A percentile compares a stretch with the other conserved stretches of the same genome.
Conservation (phyloP, 768 basidiomycete species). For the Boletus sp. region DNA sequence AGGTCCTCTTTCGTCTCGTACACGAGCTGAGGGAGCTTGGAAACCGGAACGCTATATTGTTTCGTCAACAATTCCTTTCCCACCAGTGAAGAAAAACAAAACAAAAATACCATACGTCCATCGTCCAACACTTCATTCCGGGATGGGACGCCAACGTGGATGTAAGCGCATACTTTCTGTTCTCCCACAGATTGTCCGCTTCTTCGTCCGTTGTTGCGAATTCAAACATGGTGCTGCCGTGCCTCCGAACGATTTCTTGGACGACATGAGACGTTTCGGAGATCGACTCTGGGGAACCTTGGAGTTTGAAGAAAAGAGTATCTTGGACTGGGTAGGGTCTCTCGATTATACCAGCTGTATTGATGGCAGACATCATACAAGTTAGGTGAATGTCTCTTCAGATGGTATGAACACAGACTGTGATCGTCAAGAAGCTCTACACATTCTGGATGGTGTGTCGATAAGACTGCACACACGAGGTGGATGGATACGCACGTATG, state of each 20-base stretch:
- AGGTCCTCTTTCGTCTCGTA: constrained; percentile 82
- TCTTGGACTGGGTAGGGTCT: constrained; percentile 67
- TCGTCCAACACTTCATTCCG: constrained; percentile 74
- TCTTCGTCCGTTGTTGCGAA: constrained; percentile 76
- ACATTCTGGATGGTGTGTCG: constrained; percentile 55
- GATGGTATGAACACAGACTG: constrained; percentile 39
- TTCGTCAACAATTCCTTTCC: not conserved
- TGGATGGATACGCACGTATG: constrained; percentile 55
- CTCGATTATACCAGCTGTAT: constrained; percentile 59
- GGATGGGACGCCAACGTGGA: constrained; percentile 64
- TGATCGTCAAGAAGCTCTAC: constrained; percentile 82
- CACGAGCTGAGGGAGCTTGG: constrained; percentile 64
- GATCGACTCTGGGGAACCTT: constrained; percentile 65
- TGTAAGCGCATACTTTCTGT: constrained; percentile 81
- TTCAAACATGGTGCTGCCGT: constrained; percentile 66
- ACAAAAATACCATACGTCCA: constrained; percentile 75
- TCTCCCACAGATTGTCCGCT: constrained; percentile 77
- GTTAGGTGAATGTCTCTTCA: not conserved
- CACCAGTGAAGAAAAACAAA: not conserved
- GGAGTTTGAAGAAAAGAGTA: constrained; percentile 89
- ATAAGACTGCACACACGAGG: not conserved
- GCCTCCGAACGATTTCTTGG: constrained; percentile 58
- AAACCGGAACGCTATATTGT: constrained; percentile 59
- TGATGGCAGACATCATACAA: constrained; percentile 72
- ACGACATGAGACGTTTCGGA: constrained; percentile 57